Conservation (phyloP, 768 basidiomycete species). For the Mycena sanguinolenta region DNA sequence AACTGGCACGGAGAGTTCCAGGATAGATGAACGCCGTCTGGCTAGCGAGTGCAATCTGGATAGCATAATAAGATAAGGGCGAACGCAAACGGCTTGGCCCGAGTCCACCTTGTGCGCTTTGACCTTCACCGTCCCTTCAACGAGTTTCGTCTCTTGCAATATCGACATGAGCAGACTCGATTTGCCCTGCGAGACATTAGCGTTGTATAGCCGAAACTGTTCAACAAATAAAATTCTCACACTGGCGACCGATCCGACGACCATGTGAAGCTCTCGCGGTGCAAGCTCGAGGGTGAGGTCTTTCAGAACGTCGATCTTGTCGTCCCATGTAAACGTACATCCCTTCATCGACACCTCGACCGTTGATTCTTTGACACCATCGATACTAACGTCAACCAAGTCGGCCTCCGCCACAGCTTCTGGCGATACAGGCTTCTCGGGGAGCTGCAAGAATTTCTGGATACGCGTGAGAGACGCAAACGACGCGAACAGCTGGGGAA, state of each 20-base stretch:
- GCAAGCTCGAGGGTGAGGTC: conserved; percentile 23
- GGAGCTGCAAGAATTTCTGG: conserved; percentile 30
- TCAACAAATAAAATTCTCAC: neutral
- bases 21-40: conserved; percentile 32
- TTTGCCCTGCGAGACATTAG: conserved; percentile 18
- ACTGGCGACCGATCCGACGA: conserved; percentile 32
- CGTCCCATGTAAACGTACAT: conserved; percentile 31
- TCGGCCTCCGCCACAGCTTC: neutral
- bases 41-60: conserved; percentile 28
- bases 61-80: neutral
- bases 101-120: conserved; percentile 20
- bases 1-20: conserved; percentile 29
- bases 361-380: neutral
- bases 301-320: conserved; percentile 9
- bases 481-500: conserved; percentile 14
- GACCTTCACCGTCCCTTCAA: conserved; percentile 1
- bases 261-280: conserved; percentile 27
- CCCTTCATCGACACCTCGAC: conserved; percentile 20
- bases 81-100: neutral
- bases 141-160: conserved; percentile 19
- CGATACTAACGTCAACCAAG: conserved; percentile 12
- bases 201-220: neutral
- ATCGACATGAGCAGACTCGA: conserved; percentile 35
- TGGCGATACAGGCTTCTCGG: conserved; percentile 17
- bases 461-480: conserved; percentile 25